Conservation (phyloP, 2,329 filamentous ascomycete species). For the Exophiala lecanii-corni region DNA sequence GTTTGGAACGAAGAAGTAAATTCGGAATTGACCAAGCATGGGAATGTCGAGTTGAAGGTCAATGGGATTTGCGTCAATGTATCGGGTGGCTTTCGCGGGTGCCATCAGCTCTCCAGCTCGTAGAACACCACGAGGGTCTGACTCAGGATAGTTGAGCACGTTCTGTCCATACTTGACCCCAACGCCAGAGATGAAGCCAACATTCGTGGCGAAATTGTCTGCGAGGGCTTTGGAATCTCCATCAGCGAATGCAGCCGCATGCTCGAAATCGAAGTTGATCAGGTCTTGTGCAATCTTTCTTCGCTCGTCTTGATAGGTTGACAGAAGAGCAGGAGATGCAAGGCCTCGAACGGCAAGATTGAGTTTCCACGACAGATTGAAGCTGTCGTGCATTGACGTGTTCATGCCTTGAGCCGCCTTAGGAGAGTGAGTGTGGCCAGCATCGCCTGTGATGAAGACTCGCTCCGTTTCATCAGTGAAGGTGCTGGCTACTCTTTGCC, state of each 20-base stretch:
- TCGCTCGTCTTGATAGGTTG: constrained; percentile 51
- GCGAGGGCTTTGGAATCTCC: constrained; percentile 59
- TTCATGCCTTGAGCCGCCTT: constrained; percentile 71
- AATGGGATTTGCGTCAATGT: constrained; percentile 72
- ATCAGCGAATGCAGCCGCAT: constrained; percentile 50
- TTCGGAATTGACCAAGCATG: constrained; percentile 69
- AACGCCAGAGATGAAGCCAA: constrained; percentile 68
- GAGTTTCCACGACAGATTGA: constrained; percentile 56
- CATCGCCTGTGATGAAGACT: constrained; percentile 49
- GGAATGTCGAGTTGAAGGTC: constrained; percentile 75
- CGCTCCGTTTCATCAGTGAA: constrained; percentile 40
- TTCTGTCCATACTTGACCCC: constrained; percentile 65
- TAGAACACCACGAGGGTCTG: constrained; percentile 28
- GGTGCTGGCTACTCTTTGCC: constrained; percentile 44
- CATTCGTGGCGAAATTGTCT: constrained; percentile 65
- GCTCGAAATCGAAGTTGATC: constrained; percentile 52
- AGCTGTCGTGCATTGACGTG: constrained; percentile 62
- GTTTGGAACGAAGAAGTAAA: constrained; percentile 66
- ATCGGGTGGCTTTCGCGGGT: constrained; percentile 67
- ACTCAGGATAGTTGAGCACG: constrained; percentile 55
- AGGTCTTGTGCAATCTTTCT: constrained; percentile 59
- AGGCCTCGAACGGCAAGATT: constrained; percentile 45
- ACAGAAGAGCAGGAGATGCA: constrained; percentile 37
- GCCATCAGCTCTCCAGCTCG: constrained; percentile 48
- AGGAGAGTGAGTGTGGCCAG: constrained; percentile 39